These are phyloP conservation scores for Trametes maxima DNA, from an alignment of 768 basidiomycete species.

Conservation along the genomic window DNA sequence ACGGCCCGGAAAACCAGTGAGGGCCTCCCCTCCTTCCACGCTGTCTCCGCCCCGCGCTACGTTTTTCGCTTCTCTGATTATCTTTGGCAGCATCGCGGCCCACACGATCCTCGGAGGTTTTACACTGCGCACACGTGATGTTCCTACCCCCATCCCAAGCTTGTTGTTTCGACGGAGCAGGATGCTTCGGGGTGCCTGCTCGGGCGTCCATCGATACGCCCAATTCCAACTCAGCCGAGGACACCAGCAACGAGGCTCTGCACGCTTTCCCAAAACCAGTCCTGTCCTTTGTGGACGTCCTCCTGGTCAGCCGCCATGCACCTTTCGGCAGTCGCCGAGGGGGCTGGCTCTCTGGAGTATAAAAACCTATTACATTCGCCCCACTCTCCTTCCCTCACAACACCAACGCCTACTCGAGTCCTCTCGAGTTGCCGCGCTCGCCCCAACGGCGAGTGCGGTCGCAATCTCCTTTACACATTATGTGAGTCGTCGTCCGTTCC, in stretches of 20 bases:
- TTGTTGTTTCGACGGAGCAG: neutral
- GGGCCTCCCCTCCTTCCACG: neutral
- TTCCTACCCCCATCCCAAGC: neutral
- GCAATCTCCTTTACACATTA: neutral
- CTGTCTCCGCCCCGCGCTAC: neutral
- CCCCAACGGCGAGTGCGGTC: neutral
- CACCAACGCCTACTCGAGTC: neutral
- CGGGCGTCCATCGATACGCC: conserved; percentile 12
- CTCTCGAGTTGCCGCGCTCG: neutral
- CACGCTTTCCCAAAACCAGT: neutral
- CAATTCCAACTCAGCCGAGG: conserved; percentile 4
- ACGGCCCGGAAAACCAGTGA: neutral
- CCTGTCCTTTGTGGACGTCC: neutral
- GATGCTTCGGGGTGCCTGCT: neutral
- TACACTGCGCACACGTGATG: neutral
- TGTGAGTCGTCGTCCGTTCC: neutral
- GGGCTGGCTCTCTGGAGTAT: neutral
- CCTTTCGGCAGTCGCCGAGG: neutral
- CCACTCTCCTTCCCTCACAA: neutral
- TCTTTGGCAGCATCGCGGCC: neutral
- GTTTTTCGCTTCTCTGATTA: conserved; percentile 11
- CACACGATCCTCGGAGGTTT: neutral
- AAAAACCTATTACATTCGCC: neutral
- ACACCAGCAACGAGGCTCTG: neutral
- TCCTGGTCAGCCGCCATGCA: neutral